A percentile compares a stretch with the other conserved stretches of the same genome.
Conservation (phyloP, 306 rosid species). For the Corylus americana region DNA sequence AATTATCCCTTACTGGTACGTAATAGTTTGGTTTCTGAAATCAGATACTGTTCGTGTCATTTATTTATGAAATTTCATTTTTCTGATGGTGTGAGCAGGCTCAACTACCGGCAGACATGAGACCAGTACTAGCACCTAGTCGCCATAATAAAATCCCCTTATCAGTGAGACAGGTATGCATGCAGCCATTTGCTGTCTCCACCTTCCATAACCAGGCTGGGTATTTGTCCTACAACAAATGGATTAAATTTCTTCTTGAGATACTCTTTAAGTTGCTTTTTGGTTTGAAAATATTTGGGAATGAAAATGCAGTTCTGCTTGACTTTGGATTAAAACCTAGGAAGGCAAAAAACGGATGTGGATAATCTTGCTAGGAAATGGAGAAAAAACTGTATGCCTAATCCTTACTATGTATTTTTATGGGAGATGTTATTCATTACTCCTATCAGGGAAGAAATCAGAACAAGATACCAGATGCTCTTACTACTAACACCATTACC, state of each 20-base stretch:
- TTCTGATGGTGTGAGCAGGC: conserved; percentile 66
- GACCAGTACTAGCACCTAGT: conserved; percentile 72
- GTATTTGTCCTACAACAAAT: not conserved
- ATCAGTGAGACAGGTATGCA: conserved; percentile 92
- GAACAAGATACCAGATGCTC: not conserved
- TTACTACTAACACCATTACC: not conserved
- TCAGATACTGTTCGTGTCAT: conserved; percentile 23
- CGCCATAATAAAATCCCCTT: conserved; percentile 76
- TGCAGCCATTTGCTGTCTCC: conserved; percentile 26
- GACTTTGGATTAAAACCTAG: conserved; percentile 7
- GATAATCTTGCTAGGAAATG: not conserved
- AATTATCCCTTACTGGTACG: conserved; percentile 89
- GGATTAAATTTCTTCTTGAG: not conserved
- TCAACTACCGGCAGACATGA: conserved; percentile 84
- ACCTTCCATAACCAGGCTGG: not conserved
- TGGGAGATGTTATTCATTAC: not conserved
- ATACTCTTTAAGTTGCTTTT: not conserved
- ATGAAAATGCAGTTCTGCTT: not conserved
- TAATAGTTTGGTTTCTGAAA: conserved; percentile 29
- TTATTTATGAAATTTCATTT: conserved; percentile 22
- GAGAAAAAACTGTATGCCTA: not conserved
- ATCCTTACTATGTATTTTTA: not conserved
- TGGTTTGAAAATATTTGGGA: conserved; percentile 1
- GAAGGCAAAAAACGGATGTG: not conserved
- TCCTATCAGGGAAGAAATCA: not conserved